A percentile compares a stretch with the other conserved stretches of the same genome.
Evolutionary conservation across 2,329 filamentous ascomycete genomes (phyloP).

Genomic region (Eurotiales sp.): DNA sequence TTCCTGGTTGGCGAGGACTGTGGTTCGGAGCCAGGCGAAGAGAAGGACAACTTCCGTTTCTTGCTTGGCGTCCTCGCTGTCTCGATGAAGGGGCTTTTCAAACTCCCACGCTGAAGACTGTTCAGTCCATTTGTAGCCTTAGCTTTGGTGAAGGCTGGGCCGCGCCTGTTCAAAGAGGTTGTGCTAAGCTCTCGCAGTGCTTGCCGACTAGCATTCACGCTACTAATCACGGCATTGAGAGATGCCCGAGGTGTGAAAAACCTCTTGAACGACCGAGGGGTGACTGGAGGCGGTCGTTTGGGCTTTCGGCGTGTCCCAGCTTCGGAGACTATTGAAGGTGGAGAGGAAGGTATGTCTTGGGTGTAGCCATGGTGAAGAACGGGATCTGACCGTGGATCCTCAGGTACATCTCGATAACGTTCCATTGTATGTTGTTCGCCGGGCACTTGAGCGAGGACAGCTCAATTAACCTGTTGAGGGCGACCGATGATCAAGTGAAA

Average conservation of each 20-base stretch:
- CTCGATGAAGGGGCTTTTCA: conserved; percentile 27
- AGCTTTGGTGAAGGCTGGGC: conserved; percentile 39
- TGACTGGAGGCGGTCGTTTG: conserved; percentile 46
- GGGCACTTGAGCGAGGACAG: background rate
- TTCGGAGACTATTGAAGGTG: conserved; percentile 39
- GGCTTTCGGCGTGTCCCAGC: conserved; percentile 34
- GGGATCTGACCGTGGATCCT: conserved; percentile 13
- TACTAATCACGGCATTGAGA: conserved; percentile 31
- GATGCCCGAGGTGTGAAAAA: conserved; percentile 50
- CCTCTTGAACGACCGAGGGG: conserved; percentile 48
- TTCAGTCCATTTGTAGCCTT: conserved; percentile 22
- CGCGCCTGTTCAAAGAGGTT: conserved; percentile 40
- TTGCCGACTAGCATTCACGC: conserved; percentile 41
- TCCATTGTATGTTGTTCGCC: conserved; percentile 10
- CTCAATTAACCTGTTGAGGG: background rate
- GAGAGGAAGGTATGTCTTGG: conserved; percentile 39
- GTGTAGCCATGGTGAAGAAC: conserved; percentile 18
- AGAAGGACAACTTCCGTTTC: conserved; percentile 46
- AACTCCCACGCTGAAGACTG: conserved; percentile 17
- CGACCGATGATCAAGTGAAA: background rate
- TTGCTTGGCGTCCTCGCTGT: conserved; percentile 38
- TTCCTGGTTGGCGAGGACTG: conserved; percentile 49
- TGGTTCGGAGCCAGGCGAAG: conserved; percentile 43
- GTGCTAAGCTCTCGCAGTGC: conserved; percentile 42
- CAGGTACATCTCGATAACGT: conserved; percentile 5